Evolutionary conservation across 352 stramenopile genomes (phyloP), one percentile per base, ranked within the genome.

Genomic region (Lagenidium sp.): DNA sequence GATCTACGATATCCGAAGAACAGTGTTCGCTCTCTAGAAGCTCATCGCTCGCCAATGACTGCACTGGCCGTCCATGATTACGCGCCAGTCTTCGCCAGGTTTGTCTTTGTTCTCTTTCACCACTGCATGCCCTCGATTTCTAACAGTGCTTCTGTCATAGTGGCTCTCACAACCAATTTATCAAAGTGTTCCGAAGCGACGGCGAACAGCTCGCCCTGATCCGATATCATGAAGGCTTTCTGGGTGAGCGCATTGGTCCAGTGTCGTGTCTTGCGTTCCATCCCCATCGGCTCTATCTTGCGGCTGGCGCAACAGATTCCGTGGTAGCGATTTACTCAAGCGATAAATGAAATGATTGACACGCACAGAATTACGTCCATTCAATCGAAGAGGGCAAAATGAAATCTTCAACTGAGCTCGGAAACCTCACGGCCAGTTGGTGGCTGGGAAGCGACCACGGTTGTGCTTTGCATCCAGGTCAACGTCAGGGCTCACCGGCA

Each of bases 91-190:
- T 79, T 98, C 55, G 95, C 95, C 4, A 98, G 80, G 80, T 92
- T 49, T 11, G 32, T 16, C 5, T 11, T 23, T 48, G 23, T 19
- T 15, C 7, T 28, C 11, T 25, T 43, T 1, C 24, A 20, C 38
- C 7, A 19, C 45, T 59, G 47, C 29, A 10, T 32, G n/a, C n/a
- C n/a, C n/a, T n/a, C n/a, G n/a, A n/a, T 26, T 30, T 16, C 24
- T 42, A 19, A 21, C 13, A 22, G 26, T 10, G 26, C 2, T n/a
- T 15, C 5, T 31, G 38, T 8, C 23, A 11, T 44, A 94, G 85
- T 53, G 97, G 97, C 4, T 98, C 93, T 28, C 94, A 98, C 59
- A 97, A 98, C 48, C 95, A 99, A 51, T 99, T 99, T 59, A 98
- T 99, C 64, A 99, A 99, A 64, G 82, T 98, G 36, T 90, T 98